Base-by-base conservation (phyloP, 768 basidiomycete species). In the Termitomyces sp. region DNA sequence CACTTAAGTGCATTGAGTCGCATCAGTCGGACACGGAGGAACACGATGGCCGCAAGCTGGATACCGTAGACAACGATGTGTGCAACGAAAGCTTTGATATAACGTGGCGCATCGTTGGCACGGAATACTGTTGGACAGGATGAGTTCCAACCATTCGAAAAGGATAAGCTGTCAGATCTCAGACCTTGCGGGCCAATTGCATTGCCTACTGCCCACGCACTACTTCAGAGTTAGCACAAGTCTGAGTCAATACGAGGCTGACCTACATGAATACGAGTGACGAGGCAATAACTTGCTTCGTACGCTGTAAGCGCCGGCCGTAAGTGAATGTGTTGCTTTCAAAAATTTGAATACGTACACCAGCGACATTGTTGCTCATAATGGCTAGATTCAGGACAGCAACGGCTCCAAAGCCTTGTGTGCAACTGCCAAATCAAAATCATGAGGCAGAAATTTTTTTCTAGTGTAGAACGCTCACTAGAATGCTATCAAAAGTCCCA, bases 141-240 rank as follows among this genome's bases (percentile, higher is more conserved):
- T 43, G 29, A 31, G 31, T 32, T 32, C 7, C 17, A 9, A 32
- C n/a, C 17, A 32, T 11, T 29, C 11, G 38, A 10, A 1, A 12
- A 43, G 15, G 7, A 40, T 10, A 17, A 55, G 17, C 6, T 8
- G 25, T 57, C 45, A 46, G 40, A 34, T 25, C 25, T 25, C 25
- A 25, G 1, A 74, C 78, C 74, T 74, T 81, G 79, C 5, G 79
- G 79, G 3, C 76, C 78, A 61, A 81, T 68, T 17, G 81, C 79
- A 67, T 83, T 84, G 9, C 82, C 82, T 5, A 77, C 77, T 25
- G 82, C 79, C 80, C 81, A 84, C 7, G 79, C 79, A 53, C 75
- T 79, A 36, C 40, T 17, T 48, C 45, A 51, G n/a, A 5, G 45
- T 50, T 14, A 49, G 25, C 25, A 15, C 14, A 29, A 43, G 29